phyloP scores from a whole-genome alignment of 2,329 filamentous ascomycete genomes.

The Ophiocordyceps sinensis region DNA sequence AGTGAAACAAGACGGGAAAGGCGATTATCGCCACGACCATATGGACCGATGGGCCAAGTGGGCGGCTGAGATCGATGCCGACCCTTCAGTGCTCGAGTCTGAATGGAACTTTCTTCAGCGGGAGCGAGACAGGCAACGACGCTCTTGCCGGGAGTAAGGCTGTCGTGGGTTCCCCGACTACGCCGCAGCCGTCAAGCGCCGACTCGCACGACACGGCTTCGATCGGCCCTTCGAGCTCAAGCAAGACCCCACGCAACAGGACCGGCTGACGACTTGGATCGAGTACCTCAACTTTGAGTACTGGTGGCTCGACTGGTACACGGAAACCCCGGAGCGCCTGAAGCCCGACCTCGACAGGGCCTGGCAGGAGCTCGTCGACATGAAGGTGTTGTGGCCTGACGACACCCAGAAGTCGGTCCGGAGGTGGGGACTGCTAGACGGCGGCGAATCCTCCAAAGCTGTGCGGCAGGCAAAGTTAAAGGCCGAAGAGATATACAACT shows the following conservation, averaged over 20 bases:
- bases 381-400: constrained; percentile 10
- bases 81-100: constrained; percentile 2
- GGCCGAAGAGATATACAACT: background rate
- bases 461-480: background rate
- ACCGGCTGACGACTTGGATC: constrained; percentile 19
- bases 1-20: background rate
- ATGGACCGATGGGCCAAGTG: too few relatives aligned
- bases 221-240: constrained; percentile 13
- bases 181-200: constrained; percentile 9
- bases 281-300: constrained; percentile 19
- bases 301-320: constrained; percentile 10
- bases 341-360: constrained; percentile 12
- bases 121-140: constrained; percentile 3
- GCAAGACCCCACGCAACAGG: constrained; percentile 13
- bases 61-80: constrained; percentile 3
- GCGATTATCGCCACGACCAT: too few relatives aligned
- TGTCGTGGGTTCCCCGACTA: constrained; percentile 11
- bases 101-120: constrained; percentile 2
- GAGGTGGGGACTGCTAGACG: too few relatives aligned
- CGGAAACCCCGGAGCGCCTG: constrained; percentile 6
- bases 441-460: background rate
- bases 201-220: constrained; percentile 14
- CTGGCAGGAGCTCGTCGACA: constrained; percentile 16
- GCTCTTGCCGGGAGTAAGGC: constrained; percentile 3
- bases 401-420: constrained; percentile 5